Evolutionary conservation across 176 grass and related monocot species (phyloP).

Genomic region (Bothriochloa decipiens): DNA sequence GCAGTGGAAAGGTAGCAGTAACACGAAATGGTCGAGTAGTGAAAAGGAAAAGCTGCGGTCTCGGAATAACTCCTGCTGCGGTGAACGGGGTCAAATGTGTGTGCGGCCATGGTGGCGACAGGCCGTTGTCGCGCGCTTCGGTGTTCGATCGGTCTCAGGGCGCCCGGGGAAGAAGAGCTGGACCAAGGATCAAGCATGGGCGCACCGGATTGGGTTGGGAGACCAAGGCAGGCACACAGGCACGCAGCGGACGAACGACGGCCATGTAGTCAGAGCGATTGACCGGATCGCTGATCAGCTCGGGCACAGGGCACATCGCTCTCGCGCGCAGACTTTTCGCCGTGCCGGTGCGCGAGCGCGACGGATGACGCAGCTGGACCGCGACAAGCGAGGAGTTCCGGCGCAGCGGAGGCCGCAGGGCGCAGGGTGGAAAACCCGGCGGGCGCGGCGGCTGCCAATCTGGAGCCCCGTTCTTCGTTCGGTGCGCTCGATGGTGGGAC

Average conservation of each 20-base stretch:
- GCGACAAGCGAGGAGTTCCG: not conserved
- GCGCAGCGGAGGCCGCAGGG: not conserved
- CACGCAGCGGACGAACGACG: not conserved
- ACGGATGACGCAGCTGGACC: not conserved
- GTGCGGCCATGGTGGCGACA: conserved; percentile 39
- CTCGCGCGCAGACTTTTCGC: not conserved
- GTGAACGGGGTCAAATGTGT: conserved; percentile 39
- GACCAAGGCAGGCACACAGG: not conserved
- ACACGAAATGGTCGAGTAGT: not conserved
- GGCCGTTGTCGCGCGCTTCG: not conserved
- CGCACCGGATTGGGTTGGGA: conserved; percentile 1
- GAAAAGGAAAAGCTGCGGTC: not conserved
- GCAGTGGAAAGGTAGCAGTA: not conserved
- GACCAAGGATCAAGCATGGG: not conserved
- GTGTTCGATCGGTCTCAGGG: conserved; percentile 2
- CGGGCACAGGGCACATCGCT: not conserved
- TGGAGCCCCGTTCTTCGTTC: not conserved
- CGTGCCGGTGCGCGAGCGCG: not conserved
- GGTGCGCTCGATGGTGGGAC: not conserved
- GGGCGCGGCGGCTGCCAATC: not conserved
- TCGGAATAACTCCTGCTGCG: not conserved
- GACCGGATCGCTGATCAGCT: not conserved
- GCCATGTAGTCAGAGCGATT: not conserved
- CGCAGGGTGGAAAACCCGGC: not conserved
- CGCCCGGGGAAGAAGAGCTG: not conserved